These are phyloP conservation scores for Fagus sylvatica DNA, from an alignment of 306 rosid species.

Conservation along the genomic window DNA sequence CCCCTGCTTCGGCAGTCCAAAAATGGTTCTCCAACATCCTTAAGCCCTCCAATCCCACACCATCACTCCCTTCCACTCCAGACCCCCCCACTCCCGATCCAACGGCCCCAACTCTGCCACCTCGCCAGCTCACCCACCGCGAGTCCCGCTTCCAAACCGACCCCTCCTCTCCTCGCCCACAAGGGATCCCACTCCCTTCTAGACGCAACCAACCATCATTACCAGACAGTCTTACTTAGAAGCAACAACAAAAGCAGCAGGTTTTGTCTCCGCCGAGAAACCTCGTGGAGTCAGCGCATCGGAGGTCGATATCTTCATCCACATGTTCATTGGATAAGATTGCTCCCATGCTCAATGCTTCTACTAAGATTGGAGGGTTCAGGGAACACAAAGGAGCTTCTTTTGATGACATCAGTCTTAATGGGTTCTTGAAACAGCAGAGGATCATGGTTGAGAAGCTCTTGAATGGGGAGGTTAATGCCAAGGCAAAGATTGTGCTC, in stretches of 20 bases:
- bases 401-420: conserved; percentile 31
- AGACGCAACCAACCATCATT: conserved; percentile 31
- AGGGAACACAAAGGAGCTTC: conserved; percentile 27
- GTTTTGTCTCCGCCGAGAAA: conserved; percentile 76
- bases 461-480: conserved; percentile 30
- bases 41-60: conserved; percentile 37
- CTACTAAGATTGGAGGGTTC: conserved; percentile 13
- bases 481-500: conserved; percentile 53
- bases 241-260: conserved; percentile 1
- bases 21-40: conserved; percentile 63
- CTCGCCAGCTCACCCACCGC: conserved; percentile 44
- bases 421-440: conserved; percentile 61
- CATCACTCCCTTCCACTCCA: conserved; percentile 9
- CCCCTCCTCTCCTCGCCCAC: conserved; percentile 51
- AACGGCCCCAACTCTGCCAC: conserved; percentile 23
- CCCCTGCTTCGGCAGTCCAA: conserved; percentile 58
- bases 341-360: conserved; percentile 7
- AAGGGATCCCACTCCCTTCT: conserved; percentile 39
- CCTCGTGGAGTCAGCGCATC: conserved; percentile 52
- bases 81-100: conserved; percentile 7
- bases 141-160: conserved; percentile 70
- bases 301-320: conserved; percentile 59
- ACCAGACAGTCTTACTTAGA: conserved; percentile 32
- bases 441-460: conserved; percentile 42
- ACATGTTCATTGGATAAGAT: conserved; percentile 57